Conservation (phyloP, 2,329 filamentous ascomycete species). For the Hymenotorrendiella dingleyae region DNA sequence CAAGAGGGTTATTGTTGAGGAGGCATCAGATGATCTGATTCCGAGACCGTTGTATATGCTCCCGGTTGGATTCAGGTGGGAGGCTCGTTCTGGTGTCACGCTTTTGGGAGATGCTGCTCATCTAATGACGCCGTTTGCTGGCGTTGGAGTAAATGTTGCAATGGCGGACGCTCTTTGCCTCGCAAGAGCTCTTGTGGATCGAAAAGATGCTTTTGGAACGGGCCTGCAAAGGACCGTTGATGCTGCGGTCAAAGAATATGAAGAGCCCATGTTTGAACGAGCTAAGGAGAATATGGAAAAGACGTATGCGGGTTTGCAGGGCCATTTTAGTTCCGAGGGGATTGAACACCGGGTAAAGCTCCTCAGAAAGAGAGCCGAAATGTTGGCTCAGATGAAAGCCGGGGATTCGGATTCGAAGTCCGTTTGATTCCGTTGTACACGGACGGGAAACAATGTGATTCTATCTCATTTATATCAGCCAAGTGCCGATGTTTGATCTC, state of each 20-base stretch:
- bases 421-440: too few species aligned
- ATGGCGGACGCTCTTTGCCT: constrained; percentile 38
- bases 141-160: constrained; percentile 36
- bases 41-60: constrained; percentile 20
- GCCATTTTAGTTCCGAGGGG: constrained; percentile 17
- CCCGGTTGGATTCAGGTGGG: constrained; percentile 13
- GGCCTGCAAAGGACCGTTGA: constrained; percentile 5
- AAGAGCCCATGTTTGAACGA: constrained; percentile 18
- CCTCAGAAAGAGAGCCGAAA: background rate
- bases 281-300: constrained; percentile 17
- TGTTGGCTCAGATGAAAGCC: background rate
- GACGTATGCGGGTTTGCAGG: constrained; percentile 13
- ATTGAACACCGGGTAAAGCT: background rate
- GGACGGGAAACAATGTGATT: too few species aligned
- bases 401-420: too few species aligned
- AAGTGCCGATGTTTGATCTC: too few species aligned
- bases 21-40: constrained; percentile 18
- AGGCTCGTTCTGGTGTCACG: constrained; percentile 33
- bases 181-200: constrained; percentile 29
- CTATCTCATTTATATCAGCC: too few species aligned
- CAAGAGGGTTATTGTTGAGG: constrained; percentile 14
- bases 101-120: constrained; percentile 47
- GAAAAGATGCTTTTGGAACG: constrained; percentile 7
- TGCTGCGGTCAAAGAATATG: constrained; percentile 17
- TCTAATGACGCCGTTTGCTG: constrained; percentile 39